Evolutionary conservation across 2,329 filamentous ascomycete genomes (phyloP).

Genomic region (Magnaporthales sp.): DNA sequence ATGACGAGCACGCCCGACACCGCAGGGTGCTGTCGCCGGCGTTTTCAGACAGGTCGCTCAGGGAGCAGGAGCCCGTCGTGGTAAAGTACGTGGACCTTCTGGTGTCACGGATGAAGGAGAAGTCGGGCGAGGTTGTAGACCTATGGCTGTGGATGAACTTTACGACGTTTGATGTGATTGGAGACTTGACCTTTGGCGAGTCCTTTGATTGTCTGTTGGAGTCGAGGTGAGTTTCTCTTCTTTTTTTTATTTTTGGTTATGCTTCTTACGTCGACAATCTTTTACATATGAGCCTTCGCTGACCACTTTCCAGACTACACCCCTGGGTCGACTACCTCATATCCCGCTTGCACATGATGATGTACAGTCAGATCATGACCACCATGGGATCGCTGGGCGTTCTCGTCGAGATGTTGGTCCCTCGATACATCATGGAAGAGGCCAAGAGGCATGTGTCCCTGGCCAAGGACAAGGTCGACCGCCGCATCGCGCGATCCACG

Average conservation of each 20-base stretch:
- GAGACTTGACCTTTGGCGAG: slow-evolving; percentile 12
- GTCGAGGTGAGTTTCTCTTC: neutral
- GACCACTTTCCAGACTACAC: slow-evolving; percentile 6
- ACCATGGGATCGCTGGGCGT: slow-evolving; percentile 2
- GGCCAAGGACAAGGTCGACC: slow-evolving; percentile 3
- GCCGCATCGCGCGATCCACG: slow-evolving; percentile 2
- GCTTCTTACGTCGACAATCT: too few species aligned
- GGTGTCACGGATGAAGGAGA: slow-evolving; percentile 11
- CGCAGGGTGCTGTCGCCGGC: slow-evolving; percentile 15
- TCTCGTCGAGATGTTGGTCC: slow-evolving; percentile 5
- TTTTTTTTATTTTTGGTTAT: too few species aligned
- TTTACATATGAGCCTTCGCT: too few species aligned
- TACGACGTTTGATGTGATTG: slow-evolving; percentile 13
- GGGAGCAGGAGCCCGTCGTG: slow-evolving; percentile 17
- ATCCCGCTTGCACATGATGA: neutral
- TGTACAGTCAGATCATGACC: slow-evolving; percentile 5
- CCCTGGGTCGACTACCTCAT: slow-evolving; percentile 11
- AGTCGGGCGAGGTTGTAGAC: slow-evolving; percentile 13
- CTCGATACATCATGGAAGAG: neutral
- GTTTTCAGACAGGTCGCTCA: slow-evolving; percentile 19
- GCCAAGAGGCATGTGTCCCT: neutral
- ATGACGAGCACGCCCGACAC: slow-evolving; percentile 12
- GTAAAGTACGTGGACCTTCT: slow-evolving; percentile 11
- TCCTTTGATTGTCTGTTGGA: slow-evolving; percentile 11
- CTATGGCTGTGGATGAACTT: slow-evolving; percentile 18